Percentiles rank a stretch among this genome's conserved stretches.
Evolutionary conservation across 306 rosid genomes (phyloP).

Genomic region (Argentina anserina): DNA sequence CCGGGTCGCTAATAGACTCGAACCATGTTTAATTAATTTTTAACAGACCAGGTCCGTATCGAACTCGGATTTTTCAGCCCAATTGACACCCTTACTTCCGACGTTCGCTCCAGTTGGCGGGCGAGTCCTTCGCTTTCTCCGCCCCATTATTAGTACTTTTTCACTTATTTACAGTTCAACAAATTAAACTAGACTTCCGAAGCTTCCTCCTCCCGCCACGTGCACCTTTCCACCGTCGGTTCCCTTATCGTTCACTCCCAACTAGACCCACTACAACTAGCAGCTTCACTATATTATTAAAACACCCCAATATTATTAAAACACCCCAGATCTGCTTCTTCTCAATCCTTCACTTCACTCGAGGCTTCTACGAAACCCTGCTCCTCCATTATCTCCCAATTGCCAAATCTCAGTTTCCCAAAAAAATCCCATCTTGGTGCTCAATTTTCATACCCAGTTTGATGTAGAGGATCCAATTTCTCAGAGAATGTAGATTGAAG

Average conservation of each 20-base stretch:
- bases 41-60: too few relatives aligned
- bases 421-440: not conserved
- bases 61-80: too few relatives aligned
- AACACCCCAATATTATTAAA: not conserved
- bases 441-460: not conserved
- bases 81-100: too few relatives aligned
- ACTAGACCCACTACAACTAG: not conserved
- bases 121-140: not conserved
- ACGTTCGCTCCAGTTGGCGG: not conserved
- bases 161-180: not conserved
- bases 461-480: conserved; percentile 9
- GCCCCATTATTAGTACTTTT: too few relatives aligned
- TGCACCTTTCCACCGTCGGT: not conserved
- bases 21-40: too few relatives aligned
- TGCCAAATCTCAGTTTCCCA: not conserved
- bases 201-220: not conserved
- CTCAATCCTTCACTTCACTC: not conserved
- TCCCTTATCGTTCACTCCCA: not conserved
- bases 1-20: too few relatives aligned
- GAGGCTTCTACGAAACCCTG: not conserved
- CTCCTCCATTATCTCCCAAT: not conserved
- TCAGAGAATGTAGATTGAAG: conserved; percentile 27
- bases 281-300: not conserved
- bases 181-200: not conserved
- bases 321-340: not conserved